Percentiles rank a stretch among this genome's conserved stretches.
Evolutionary conservation across 202 grass and related monocot genomes (phyloP).

Genomic region (Carex sylvatica): DNA sequence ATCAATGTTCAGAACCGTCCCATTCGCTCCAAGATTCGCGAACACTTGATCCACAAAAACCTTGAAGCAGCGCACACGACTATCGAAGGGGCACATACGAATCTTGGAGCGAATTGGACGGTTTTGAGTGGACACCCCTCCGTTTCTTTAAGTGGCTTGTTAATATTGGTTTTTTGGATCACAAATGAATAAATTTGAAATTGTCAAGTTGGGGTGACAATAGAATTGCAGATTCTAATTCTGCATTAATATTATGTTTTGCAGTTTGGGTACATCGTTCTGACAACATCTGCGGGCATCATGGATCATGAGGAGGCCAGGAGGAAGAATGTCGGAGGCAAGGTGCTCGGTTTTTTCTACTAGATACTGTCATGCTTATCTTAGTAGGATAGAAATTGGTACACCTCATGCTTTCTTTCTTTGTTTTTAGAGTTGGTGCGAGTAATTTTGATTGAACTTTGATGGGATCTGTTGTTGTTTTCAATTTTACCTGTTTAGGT

Average conservation of each 20-base stretch:
- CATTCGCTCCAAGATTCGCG: too few species aligned
- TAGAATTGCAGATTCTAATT: background rate
- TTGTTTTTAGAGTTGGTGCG: background rate
- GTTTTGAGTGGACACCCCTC: too few species aligned
- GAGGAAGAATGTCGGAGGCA: slow-evolving; percentile 84
- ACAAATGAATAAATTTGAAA: background rate
- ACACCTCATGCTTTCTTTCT: too few species aligned
- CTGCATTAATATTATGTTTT: slow-evolving; percentile 2
- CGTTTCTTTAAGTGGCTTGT: too few species aligned
- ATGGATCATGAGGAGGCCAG: slow-evolving; percentile 83
- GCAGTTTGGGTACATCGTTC: slow-evolving; percentile 80
- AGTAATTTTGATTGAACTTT: slow-evolving; percentile 15
- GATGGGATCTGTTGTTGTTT: slow-evolving; percentile 1
- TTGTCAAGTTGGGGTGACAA: background rate
- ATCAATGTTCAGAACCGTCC: too few species aligned
- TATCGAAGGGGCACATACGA: too few species aligned
- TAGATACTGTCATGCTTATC: slow-evolving; percentile 14
- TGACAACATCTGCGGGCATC: slow-evolving; percentile 73
- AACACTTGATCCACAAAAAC: too few species aligned
- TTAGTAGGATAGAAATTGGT: background rate
- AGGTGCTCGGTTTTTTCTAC: slow-evolving; percentile 78
- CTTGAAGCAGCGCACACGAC: too few species aligned
- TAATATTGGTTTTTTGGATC: too few species aligned
- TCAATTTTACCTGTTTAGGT: background rate
- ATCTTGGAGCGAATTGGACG: too few species aligned